phyloP scores from a whole-genome alignment of 73 alveolate genomes.

The Stentor roeselii region DNA sequence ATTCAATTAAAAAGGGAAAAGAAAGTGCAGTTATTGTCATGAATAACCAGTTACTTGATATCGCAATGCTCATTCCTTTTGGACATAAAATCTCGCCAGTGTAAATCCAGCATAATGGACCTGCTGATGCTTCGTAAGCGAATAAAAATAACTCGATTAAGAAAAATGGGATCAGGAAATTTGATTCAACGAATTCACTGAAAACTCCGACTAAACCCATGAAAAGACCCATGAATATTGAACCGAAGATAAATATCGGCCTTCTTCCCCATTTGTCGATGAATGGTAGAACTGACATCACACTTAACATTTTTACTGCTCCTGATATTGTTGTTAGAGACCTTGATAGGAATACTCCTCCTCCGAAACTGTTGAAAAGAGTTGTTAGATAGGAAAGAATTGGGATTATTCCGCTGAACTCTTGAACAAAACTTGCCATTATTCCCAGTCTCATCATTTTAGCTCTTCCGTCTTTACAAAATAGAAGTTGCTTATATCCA shows the following conservation, averaged over 20 bases:
- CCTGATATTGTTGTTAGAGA: background rate
- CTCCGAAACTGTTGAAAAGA: background rate
- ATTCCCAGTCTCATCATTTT: background rate
- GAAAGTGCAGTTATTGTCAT: background rate
- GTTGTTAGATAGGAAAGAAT: background rate
- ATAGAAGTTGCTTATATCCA: no score
- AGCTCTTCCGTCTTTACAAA: no score
- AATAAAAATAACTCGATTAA: background rate
- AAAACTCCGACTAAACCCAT: background rate
- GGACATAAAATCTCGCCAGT: background rate
- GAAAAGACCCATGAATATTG: background rate
- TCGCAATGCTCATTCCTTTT: background rate
- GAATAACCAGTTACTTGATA: background rate
- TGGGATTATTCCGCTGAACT: background rate
- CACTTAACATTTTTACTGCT: background rate
- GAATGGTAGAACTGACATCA: background rate
- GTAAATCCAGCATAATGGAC: background rate
- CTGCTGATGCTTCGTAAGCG: background rate
- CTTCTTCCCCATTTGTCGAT: conserved; percentile 6
- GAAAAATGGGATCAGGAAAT: background rate
- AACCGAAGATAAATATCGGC: background rate
- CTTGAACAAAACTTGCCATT: background rate
- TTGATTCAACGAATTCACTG: background rate
- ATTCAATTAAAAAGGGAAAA: background rate
- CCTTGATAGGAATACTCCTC: background rate